Base-by-base conservation (phyloP, 345 rosid species). In the Reutealis trisperma region DNA sequence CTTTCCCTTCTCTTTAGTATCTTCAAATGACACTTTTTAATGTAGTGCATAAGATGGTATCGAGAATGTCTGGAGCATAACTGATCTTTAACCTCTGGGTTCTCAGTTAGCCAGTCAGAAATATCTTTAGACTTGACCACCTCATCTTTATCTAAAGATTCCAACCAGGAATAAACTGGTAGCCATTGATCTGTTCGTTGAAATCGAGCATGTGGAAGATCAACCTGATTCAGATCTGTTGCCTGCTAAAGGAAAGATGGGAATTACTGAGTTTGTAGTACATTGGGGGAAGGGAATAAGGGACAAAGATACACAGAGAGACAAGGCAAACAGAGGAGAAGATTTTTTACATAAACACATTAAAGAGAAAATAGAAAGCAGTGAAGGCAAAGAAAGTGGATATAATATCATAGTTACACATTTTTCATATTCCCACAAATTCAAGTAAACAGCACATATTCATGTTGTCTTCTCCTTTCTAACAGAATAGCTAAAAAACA, bases 21-120 rank as follows among this genome's bases (percentile, higher is more conserved):
- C 95, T 96, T 96, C 77, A 93, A 77, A 82, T 96, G 99, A 75
- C 97, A 93, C 61, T 96, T 96, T 70, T 96, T 96, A 64, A 93
- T 92, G 79, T 96, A 96, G 75, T 96, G 99, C 85, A 94, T 93
- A 87, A 96, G 83, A 84, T 96, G 99, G 84, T 93, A 96, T 7
- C 91, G 84, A 30, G 98, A 90, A 88, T 96, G 97, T 75, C 89
- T 88, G 14, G 97, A 86, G 80, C 88, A 90, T 47, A 93, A 78
- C 27, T 90, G 89, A 30, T 88, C 95, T 77, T 87, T 91, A 58
- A 87, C 88, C 52, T 86, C 87, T 4, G 93, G 94, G 70, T 91
- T 96, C 18, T 77, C 86, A 25, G 83, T 84, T 32, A 96, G 84
- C 99, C 98, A 96, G 30, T 96, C 95, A 51, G 93, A 71, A 52